These are phyloP conservation scores for Plasmodium vivax DNA, from an alignment of 169 alveolate species.

Conservation along the genomic window DNA sequence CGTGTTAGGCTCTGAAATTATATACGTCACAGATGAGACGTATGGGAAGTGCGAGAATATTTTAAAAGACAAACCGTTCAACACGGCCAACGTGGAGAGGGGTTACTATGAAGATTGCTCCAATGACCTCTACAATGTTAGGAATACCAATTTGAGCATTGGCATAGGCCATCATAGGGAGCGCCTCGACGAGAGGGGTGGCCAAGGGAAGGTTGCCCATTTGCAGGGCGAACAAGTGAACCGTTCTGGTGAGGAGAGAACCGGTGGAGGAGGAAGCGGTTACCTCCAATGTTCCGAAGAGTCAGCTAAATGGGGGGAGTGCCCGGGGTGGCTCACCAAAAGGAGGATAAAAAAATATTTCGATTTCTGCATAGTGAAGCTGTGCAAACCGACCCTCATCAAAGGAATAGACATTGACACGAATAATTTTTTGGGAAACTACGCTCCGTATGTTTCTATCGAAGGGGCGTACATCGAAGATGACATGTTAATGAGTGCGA, in stretches of 20 bases:
- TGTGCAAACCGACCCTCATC: slow-evolving; percentile 75
- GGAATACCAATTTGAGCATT: background rate
- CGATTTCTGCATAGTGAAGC: slow-evolving; percentile 76
- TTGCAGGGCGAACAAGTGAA: background rate
- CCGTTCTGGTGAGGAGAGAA: background rate
- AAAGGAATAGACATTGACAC: slow-evolving; percentile 78
- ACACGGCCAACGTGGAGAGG: slow-evolving; percentile 22
- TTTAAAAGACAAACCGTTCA: slow-evolving; percentile 72
- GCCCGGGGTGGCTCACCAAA: slow-evolving; percentile 81
- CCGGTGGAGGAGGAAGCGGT: background rate
- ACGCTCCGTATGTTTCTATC: slow-evolving; percentile 78
- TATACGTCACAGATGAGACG: slow-evolving; percentile 74
- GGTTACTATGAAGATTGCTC: slow-evolving; percentile 67
- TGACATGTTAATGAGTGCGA: slow-evolving; percentile 31
- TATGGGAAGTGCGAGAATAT: slow-evolving; percentile 75
- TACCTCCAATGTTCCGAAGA: background rate
- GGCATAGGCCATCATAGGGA: background rate
- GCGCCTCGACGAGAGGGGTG: background rate
- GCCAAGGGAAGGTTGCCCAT: background rate
- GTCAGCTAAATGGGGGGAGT: background rate
- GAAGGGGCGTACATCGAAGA: slow-evolving; percentile 77
- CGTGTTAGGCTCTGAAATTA: slow-evolving; percentile 70
- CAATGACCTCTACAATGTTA: slow-evolving; percentile 43
- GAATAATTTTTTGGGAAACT: slow-evolving; percentile 76
- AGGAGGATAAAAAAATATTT: slow-evolving; percentile 77